phyloP scores from a whole-genome alignment of 164 flowering plant genomes.

The Litsea cubeba region DNA sequence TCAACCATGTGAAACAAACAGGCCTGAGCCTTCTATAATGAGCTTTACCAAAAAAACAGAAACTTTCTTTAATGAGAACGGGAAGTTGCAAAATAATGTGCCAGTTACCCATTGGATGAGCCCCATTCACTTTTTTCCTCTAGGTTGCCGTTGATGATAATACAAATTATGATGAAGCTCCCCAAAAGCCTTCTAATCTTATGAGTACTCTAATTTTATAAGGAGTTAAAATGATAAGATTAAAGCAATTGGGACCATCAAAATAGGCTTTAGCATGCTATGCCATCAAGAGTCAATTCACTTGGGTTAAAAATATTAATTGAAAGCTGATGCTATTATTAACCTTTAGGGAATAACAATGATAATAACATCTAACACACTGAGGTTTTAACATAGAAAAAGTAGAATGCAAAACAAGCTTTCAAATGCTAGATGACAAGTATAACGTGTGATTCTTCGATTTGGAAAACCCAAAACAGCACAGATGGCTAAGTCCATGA shows the following conservation, averaged over 20 bases:
- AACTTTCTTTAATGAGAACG: background rate
- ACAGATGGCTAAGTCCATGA: no score
- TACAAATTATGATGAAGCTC: background rate
- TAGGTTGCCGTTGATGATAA: background rate
- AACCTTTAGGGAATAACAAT: background rate
- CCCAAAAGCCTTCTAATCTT: background rate
- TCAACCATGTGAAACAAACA: no score
- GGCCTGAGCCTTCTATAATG: no score
- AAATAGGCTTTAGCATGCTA: background rate
- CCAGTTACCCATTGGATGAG: no score
- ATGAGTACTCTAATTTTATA: conserved; percentile 1
- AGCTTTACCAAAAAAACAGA: no score
- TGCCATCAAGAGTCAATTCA: background rate
- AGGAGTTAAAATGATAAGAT: background rate
- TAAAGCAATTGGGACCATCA: conserved; percentile 1
- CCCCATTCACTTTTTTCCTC: no score
- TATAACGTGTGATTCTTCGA: no score
- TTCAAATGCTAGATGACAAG: background rate
- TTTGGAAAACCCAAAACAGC: no score
- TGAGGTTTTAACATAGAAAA: background rate
- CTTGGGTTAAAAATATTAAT: background rate
- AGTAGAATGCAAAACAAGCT: background rate
- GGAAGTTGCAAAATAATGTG: no score
- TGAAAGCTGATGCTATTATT: background rate
- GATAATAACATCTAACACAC: background rate